phyloP scores from a whole-genome alignment of 2,329 filamentous ascomycete species.

The Botrytis sinoallii region DNA sequence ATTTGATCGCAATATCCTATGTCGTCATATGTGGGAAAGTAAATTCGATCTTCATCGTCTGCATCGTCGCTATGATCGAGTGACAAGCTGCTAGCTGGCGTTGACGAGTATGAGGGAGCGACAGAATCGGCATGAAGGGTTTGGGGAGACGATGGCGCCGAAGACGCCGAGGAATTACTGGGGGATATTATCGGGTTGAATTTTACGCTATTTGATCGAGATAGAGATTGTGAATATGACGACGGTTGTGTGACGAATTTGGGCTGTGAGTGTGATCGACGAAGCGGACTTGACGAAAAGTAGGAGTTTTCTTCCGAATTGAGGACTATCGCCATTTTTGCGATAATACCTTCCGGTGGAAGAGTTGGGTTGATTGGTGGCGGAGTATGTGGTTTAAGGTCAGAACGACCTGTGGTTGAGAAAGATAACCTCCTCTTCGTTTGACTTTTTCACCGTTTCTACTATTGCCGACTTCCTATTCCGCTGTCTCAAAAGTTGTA shows the following conservation, averaged over 20 bases:
- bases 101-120: conserved; percentile 58
- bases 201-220: conserved; percentile 41
- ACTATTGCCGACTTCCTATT: neutral
- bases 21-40: conserved; percentile 41
- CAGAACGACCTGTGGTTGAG: conserved; percentile 4
- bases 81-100: conserved; percentile 59
- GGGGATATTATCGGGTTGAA: conserved; percentile 33
- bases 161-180: conserved; percentile 43
- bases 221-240: conserved; percentile 46
- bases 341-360: neutral
- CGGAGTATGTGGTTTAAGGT: conserved; percentile 15
- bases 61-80: conserved; percentile 65
- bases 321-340: conserved; percentile 38
- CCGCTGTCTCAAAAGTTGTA: neutral
- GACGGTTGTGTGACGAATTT: conserved; percentile 52
- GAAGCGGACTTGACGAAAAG: conserved; percentile 53
- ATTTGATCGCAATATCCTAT: conserved; percentile 25
- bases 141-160: conserved; percentile 55
- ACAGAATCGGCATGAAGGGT: conserved; percentile 50
- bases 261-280: conserved; percentile 59
- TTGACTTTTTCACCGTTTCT: neutral
- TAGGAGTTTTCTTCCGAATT: conserved; percentile 54
- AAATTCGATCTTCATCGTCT: conserved; percentile 38
- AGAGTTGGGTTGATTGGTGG: conserved; percentile 2
- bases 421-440: conserved; percentile 10